Percentiles rank a stretch among this genome's conserved stretches.
These are phyloP conservation scores for Penicillium pancosmium DNA, from an alignment of 495 filamentous ascomycete species.

Conservation along the genomic window DNA sequence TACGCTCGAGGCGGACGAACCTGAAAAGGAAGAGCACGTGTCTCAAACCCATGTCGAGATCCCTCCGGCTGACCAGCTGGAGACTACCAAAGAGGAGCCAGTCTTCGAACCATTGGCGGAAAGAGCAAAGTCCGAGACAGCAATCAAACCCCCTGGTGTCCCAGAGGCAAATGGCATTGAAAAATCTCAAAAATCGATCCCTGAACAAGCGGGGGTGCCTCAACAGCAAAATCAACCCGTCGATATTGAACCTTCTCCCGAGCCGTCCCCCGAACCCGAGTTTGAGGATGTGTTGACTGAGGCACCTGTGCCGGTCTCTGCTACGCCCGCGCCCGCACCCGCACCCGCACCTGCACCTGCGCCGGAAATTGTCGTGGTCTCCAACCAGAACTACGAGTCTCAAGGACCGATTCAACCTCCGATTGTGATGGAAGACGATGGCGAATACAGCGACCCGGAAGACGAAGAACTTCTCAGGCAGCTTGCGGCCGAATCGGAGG, in stretches of 20 bases:
- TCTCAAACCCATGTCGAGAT: neutral
- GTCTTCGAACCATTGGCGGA: slow-evolving; percentile 5
- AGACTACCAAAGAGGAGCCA: slow-evolving; percentile 2
- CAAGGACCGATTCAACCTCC: slow-evolving; percentile 27
- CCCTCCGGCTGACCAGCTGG: neutral
- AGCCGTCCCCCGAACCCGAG: slow-evolving; percentile 55
- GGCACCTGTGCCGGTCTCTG: slow-evolving; percentile 1
- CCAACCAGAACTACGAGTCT: slow-evolving; percentile 15
- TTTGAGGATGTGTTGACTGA: slow-evolving; percentile 52
- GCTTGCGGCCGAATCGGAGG: slow-evolving; percentile 85
- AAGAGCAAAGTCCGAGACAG: slow-evolving; percentile 5
- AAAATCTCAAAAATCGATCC: neutral
- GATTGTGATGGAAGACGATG: slow-evolving; percentile 39
- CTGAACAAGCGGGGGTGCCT: neutral
- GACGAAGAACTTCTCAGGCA: slow-evolving; percentile 86
- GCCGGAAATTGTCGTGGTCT: slow-evolving; percentile 12
- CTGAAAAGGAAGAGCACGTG: slow-evolving; percentile 19
- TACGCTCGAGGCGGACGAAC: slow-evolving; percentile 42
- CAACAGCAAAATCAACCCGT: slow-evolving; percentile 1
- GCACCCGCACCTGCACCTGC: slow-evolving; percentile 5
- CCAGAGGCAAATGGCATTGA: neutral
- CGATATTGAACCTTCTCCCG: slow-evolving; percentile 39
- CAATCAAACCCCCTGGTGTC: slow-evolving; percentile 6
- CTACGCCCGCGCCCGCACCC: neutral
- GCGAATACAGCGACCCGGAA: slow-evolving; percentile 79